Evolutionary conservation across 1,284 basidiomycete genomes (phyloP).

Genomic region (Irpex sp.): DNA sequence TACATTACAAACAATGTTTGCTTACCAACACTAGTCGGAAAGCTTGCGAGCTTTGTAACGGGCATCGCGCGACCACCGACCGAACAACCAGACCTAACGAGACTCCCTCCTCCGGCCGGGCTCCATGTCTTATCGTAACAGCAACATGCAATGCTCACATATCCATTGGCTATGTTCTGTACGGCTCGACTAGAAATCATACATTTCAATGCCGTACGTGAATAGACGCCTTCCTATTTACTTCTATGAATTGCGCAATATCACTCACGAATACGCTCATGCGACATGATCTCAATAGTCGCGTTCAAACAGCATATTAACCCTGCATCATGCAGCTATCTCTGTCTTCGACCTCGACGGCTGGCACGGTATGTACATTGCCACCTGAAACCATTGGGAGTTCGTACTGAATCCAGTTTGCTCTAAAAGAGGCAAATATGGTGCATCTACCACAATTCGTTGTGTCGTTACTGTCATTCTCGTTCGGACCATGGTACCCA

Average conservation of each 20-base stretch:
- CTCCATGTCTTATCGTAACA: background rate
- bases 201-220: background rate
- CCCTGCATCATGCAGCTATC: background rate
- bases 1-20: background rate
- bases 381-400: background rate
- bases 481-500: slow-evolving; percentile 3
- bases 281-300: background rate
- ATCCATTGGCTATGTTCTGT: background rate
- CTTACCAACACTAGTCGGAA: background rate
- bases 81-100: background rate
- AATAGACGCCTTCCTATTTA: background rate
- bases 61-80: background rate
- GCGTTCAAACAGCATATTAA: background rate
- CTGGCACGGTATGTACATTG: background rate
- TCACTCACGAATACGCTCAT: slow-evolving; percentile 4
- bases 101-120: background rate
- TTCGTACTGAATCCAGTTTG: background rate
- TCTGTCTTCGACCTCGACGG: background rate
- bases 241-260: slow-evolving; percentile 3
- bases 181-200: background rate
- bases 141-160: background rate
- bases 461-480: slow-evolving; percentile 14
- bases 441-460: slow-evolving; percentile 13
- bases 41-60: background rate
- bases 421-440: slow-evolving; percentile 2